Base-by-base conservation (phyloP, 768 basidiomycete species). In the Leccinum disarticulatum region DNA sequence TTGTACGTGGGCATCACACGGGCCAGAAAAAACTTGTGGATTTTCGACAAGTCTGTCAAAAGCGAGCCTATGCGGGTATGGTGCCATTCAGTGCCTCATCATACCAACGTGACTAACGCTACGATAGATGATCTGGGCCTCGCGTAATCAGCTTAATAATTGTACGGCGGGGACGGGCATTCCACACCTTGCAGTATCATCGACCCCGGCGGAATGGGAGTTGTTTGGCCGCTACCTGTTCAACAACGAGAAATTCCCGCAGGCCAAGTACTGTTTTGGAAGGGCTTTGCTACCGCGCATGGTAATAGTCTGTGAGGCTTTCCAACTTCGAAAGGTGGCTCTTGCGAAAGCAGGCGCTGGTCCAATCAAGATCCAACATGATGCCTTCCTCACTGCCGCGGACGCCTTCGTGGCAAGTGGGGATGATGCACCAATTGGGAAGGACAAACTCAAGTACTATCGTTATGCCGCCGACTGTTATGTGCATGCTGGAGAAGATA, bases 251-350 rank as follows among this genome's bases (percentile, higher is more conserved):
- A 68, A 59, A 38, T 87, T 81, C 60, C 64, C 74, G 3, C 82
- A 87, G 59, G 84, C 87, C 0, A 79, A 77, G 73, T 76, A 81
- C 51, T 83, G 82, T 57, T 86, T 80, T 48, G 77, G 79, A 49
- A 77, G 80, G 4, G 87, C 87, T 1, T 70, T 61, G 2, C 65
- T 75, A 51, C 69, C 61, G 1, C 76, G 76, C 19, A 77, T 85
- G 68, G 78, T 71, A 14, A 74, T 70, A 4, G 76, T 85, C 10
- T 78, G 84, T 3, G 61, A 79, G 10, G 83, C 87, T 1, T 87
- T 83, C 64, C 75, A 79, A 52, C 76, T 85, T 8, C 80, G 84
- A 57, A 80, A 84, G 60, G 67, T 77, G 30, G 87, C 87, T 9
- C 73, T 77, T 54, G 59, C 67, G 49, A 41, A 71, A 59, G 30